Evolutionary conservation across 768 basidiomycete genomes (phyloP).

Genomic region (Trametes punicea): DNA sequence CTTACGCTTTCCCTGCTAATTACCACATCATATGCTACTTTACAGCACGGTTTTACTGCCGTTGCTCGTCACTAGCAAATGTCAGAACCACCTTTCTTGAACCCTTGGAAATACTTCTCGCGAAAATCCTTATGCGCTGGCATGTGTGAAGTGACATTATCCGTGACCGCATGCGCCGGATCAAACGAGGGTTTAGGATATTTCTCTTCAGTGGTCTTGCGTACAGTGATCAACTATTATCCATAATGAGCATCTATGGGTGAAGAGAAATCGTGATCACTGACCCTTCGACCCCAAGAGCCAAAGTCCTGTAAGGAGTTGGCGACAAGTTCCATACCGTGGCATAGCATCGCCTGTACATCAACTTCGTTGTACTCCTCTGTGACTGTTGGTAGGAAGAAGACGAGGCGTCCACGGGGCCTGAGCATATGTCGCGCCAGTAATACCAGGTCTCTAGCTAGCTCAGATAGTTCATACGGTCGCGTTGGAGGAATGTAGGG

Average conservation of each 20-base stretch:
- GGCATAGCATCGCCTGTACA: constrained; percentile 69
- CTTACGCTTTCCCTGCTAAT: no score
- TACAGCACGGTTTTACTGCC: neutral
- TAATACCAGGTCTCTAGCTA: constrained; percentile 77
- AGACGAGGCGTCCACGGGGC: constrained; percentile 86
- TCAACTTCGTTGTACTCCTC: constrained; percentile 91
- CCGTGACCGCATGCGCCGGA: constrained; percentile 22
- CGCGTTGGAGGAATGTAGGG: constrained; percentile 87
- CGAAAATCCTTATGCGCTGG: constrained; percentile 91
- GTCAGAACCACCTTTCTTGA: constrained; percentile 46
- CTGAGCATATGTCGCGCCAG: constrained; percentile 82
- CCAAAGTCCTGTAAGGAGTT: constrained; percentile 94
- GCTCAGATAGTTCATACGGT: constrained; percentile 87
- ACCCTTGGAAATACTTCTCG: constrained; percentile 83
- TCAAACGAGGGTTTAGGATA: constrained; percentile 59
- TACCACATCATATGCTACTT: no score
- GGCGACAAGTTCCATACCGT: constrained; percentile 84
- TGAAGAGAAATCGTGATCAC: constrained; percentile 26
- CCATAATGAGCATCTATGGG: neutral
- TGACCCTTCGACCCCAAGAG: constrained; percentile 88
- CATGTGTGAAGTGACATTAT: constrained; percentile 34
- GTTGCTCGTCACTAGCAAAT: neutral
- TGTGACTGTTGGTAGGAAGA: constrained; percentile 90
- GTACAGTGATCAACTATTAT: constrained; percentile 87
- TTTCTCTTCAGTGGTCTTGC: constrained; percentile 50